Evolutionary conservation across 139 green algal species (phyloP), one percentile per base, ranked within the genome.

Genomic region (Mesotaenium endlicherianum): DNA sequence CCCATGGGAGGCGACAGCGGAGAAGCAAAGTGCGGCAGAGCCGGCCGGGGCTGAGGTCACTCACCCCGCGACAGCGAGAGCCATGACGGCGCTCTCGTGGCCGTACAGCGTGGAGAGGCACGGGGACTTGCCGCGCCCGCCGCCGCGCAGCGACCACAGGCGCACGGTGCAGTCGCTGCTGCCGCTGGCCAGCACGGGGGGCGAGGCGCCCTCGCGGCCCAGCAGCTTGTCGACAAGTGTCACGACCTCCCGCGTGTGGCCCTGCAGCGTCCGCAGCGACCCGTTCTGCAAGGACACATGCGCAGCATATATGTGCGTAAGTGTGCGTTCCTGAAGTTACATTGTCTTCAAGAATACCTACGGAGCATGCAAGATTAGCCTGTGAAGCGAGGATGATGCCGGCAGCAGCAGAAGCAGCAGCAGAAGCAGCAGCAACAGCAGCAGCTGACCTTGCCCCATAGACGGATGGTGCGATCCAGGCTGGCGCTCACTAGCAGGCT

Each of bases 381-480:
- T 75, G 31, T 50, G 17, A 42, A 16, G 14, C 36, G 36, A 42
- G 64, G 64, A 42, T 26, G 64, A 11, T 45, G 36, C 14, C 11
- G 64, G 14, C 14, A 75, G 64, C 34, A 42, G 64, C 16, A 38
- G 64, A 42, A 16, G 16, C 36, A 16, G 17, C 11, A 16, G 17
- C 36, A 75, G 64, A 42, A 16, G 64, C 36, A 75, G 64, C 14
- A 16, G 17, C 36, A 45, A 11, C 14, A 42, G 64, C 16, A 75
- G 64, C 14, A 38, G 16, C 17, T 31, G 11, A 75, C 64, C 64
- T 75, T 38, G 16, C 34, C 64, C 64, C 16, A 75, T 75, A 75
- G 11, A 31, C 64, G 64, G 36, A 75, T 75, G 64, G 64, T 75
- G 64, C 16, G 64, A 75, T 75, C 64, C 14, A 26, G 16, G 36